Conservation (phyloP, 306 rosid genomes). For the Cicer arietinum region DNA sequence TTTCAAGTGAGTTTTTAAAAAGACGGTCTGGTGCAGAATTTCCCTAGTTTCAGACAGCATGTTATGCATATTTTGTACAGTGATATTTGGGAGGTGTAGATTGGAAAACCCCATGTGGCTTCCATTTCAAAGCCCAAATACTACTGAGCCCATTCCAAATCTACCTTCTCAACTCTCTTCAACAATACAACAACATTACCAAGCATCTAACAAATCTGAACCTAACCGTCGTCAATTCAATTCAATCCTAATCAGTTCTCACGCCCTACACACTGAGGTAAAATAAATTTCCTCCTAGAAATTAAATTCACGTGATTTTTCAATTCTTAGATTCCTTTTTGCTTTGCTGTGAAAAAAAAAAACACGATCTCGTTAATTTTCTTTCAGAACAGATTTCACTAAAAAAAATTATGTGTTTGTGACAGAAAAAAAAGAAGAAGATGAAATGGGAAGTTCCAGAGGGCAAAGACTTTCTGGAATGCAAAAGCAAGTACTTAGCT, state of each 20-base stretch:
- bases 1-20: too few relatives aligned
- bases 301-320: not conserved
- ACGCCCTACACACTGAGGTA: not conserved
- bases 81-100: too few relatives aligned
- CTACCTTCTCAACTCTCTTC: not conserved
- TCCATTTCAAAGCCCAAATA: not conserved
- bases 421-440: not conserved
- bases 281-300: not conserved
- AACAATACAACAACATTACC: not conserved
- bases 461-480: conserved; percentile 78
- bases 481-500: conserved; percentile 85
- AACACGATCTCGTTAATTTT: too few relatives aligned
- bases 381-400: too few relatives aligned
- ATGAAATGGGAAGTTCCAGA: conserved; percentile 56
- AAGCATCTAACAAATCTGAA: not conserved
- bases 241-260: not conserved
- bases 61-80: too few relatives aligned
- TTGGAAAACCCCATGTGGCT: too few relatives aligned
- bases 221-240: not conserved
- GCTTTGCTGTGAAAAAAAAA: too few relatives aligned
- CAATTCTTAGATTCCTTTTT: not conserved
- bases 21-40: too few relatives aligned
- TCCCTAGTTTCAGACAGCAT: too few relatives aligned
- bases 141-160: not conserved
- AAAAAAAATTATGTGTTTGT: too few relatives aligned